Base-by-base conservation (phyloP, 116 monocot species). In the Cymodocea nodosa region DNA sequence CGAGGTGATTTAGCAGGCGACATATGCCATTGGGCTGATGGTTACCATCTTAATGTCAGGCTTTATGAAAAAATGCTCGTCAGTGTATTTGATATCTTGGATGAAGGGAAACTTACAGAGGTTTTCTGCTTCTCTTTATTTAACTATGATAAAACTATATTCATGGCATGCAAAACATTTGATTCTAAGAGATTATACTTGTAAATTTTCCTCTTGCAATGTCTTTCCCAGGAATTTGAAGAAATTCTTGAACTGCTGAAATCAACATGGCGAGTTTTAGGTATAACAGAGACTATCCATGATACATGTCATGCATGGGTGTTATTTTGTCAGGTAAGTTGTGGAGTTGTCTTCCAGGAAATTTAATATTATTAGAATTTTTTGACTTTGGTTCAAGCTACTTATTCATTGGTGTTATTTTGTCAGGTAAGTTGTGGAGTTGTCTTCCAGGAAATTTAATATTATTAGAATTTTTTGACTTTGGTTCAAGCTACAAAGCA, bases 21-120 rank as follows among this genome's bases (percentile, higher is more conserved):
- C 73, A 81, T 87, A 67, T 90, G 94, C 71, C 94, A 94, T 67
- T 94, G 94, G 94, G 87, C 90, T 57, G 90, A 94, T 81, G 94
- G 94, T 22, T 94, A 94, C 67, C 85, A 78, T 63, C 81, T 94
- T 66, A 94, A 94, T 74, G 83, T 90, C 64, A 81, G 64, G 67
- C 68, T 94, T 20, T 94, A 94, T 76, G 87, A 84, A 65, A 84
- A 80, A 77, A 86, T 94, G 89, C 94, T 94, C n/a, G 67, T 83
- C 23, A 85, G 90, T 80, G 94, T 94, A 57, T 94, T 94, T 70
- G 95, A 95, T 54, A 66, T 90, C 52, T 72, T 95, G 71, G 95
- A 95, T 68, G 95, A 95, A 68, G 95, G 95, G 62, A 95, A 90
- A 59, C 83, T 90, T 55, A 87, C 85, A 50, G 87, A 87, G 90